These are phyloP conservation scores for Solanum chilense DNA, from an alignment of 257 asterid genomes.

Conservation along the genomic window DNA sequence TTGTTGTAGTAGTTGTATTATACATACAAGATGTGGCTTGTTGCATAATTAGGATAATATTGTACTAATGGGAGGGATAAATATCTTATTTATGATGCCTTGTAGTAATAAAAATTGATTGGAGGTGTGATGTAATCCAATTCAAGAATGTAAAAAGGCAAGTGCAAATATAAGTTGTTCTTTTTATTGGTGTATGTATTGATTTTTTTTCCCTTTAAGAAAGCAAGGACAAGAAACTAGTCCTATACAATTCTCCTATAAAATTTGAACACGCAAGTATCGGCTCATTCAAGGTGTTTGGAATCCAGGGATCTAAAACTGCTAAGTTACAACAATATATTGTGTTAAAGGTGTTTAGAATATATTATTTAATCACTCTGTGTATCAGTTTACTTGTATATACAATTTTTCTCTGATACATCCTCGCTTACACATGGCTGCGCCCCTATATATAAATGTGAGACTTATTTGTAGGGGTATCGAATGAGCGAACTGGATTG, in stretches of 20 bases:
- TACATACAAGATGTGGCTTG: not conserved
- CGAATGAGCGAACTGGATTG: too few relatives aligned
- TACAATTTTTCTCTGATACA: too few relatives aligned
- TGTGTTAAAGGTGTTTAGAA: too few relatives aligned
- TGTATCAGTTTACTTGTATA: too few relatives aligned
- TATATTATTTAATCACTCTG: too few relatives aligned
- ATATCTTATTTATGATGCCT: not conserved
- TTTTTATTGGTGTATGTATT: not conserved
- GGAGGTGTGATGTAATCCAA: not conserved
- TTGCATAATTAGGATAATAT: not conserved
- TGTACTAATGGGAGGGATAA: not conserved
- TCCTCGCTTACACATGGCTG: too few relatives aligned
- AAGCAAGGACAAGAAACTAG: not conserved
- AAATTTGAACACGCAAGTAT: too few relatives aligned
- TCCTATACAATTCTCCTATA: not conserved
- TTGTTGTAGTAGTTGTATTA: not conserved
- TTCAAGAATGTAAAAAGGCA: not conserved
- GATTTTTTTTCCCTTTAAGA: not conserved
- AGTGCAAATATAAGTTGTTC: not conserved
- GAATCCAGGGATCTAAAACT: too few relatives aligned
- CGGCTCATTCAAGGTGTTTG: too few relatives aligned
- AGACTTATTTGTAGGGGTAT: not conserved
- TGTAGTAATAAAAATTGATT: not conserved
- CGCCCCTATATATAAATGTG: not conserved
- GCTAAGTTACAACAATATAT: too few relatives aligned